Percentiles rank a stretch among this genome's conserved stretches.
Evolutionary conservation across 345 rosid species (phyloP).

Genomic region (Gossypium herbaceum): DNA sequence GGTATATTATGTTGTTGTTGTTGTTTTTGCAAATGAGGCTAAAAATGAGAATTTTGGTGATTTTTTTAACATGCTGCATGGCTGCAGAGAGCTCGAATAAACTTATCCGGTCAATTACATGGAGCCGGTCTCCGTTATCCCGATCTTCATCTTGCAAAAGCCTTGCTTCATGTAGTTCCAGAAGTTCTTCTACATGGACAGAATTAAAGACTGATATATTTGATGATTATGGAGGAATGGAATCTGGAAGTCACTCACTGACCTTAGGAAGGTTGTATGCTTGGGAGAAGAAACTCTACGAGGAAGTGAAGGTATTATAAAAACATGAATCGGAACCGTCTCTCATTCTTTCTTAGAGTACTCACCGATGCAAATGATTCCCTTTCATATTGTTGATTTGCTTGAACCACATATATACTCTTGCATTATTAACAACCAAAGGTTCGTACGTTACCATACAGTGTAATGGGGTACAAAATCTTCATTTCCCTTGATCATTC

Average conservation of each 20-base stretch:
- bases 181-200: conserved; percentile 29
- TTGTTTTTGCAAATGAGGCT: not conserved
- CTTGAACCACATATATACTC: not conserved
- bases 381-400: not conserved
- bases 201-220: conserved; percentile 25
- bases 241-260: conserved; percentile 34
- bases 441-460: not conserved
- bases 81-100: conserved; percentile 38
- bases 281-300: conserved; percentile 48
- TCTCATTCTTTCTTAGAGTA: not conserved
- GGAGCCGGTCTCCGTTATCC: conserved; percentile 26
- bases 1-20: not conserved
- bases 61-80: conserved; percentile 3
- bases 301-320: conserved; percentile 41
- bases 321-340: not conserved
- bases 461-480: not conserved
- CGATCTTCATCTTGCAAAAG: conserved; percentile 34
- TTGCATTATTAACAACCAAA: not conserved
- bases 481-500: not conserved
- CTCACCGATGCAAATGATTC: not conserved
- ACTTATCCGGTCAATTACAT: conserved; percentile 27
- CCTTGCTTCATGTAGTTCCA: conserved; percentile 29
- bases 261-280: conserved; percentile 39
- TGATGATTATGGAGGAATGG: conserved; percentile 34
- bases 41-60: not conserved